Evolutionary conservation across 768 basidiomycete genomes (phyloP), one percentile per base, ranked within the genome.

Genomic region (Tylopilus sp.): DNA sequence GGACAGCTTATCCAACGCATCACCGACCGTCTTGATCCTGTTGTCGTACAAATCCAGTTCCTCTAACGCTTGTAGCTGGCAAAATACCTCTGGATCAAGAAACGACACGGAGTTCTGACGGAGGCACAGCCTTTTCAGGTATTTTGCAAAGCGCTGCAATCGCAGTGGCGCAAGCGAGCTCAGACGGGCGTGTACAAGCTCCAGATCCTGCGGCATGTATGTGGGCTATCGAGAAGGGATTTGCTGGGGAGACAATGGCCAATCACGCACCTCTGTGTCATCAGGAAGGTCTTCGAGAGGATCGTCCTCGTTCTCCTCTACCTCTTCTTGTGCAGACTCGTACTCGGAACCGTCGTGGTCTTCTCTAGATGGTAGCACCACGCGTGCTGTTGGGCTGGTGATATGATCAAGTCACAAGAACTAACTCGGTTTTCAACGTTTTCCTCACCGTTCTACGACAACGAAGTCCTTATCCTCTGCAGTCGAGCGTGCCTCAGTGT

Each of bases 11-110:
- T 85, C 77, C 48, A 98, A 63, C 1, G 88, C 86, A 55, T 82
- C 74, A 1, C 81, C 87, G 19, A 90, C 68, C 45, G 74, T 71
- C 72, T 91, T 95, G 58, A 99, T 69, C 68, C 92, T 87, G 74
- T 99, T 99, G 70, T 99, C 97, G 66, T 98, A 99, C 56, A 98
- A 62, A 72, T 99, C 97, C 53, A 98, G 71, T 57, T 98, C 97
- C 64, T 93, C 89, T 31, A 99, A 72, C 41, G 82, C 76, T 13
- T 66, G 78, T 51, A 98, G 70, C 29, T 78, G 72, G 28, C 75
- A 74, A 61, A 96, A 92, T 11, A 85, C 82, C 16, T 81, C 79
- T 5, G 88, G 82, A 57, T 94, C 84, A 41, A 97, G 77, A 25
- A 73, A 71, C 1, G 85, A 77, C 56, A 98, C 81, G 52, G 80